phyloP scores from a whole-genome alignment of 306 rosid species.

The Gastrolobium villosum region DNA sequence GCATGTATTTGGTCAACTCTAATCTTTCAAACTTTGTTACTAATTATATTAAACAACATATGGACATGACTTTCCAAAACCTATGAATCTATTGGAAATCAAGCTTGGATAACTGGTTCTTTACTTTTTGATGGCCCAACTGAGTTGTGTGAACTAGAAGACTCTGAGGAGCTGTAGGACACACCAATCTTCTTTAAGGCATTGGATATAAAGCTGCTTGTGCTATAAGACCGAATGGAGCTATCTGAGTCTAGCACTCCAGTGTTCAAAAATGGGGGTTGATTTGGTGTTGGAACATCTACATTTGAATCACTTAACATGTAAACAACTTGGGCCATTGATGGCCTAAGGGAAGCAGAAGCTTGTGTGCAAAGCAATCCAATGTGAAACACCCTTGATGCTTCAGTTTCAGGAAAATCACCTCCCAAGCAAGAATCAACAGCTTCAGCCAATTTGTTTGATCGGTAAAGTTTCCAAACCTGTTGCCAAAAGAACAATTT shows the following conservation, averaged over 20 bases:
- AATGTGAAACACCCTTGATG: conserved; percentile 65
- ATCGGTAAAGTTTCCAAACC: conserved; percentile 75
- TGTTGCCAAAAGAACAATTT: conserved; percentile 45
- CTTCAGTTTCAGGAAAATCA: conserved; percentile 63
- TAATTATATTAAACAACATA: neutral
- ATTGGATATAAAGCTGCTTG: conserved; percentile 59
- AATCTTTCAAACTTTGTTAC: conserved; percentile 3
- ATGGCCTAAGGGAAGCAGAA: conserved; percentile 73
- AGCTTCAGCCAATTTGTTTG: conserved; percentile 60
- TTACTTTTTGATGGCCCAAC: conserved; percentile 56
- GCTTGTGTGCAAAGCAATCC: conserved; percentile 91
- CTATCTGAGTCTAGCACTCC: conserved; percentile 53
- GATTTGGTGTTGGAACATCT: conserved; percentile 64
- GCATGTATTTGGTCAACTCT: neutral
- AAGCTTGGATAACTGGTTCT: conserved; percentile 42
- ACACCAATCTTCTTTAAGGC: conserved; percentile 59
- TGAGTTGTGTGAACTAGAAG: conserved; percentile 54
- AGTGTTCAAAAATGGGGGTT: conserved; percentile 81
- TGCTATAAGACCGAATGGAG: conserved; percentile 59
- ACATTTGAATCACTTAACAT: conserved; percentile 61
- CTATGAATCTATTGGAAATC: conserved; percentile 29
- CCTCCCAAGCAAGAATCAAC: conserved; percentile 66
- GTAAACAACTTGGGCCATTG: conserved; percentile 66
- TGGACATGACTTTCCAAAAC: conserved; percentile 29
- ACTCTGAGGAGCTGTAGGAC: conserved; percentile 58